Conservation (phyloP, 768 basidiomycete genomes). For the Exsudoporus frostii region DNA sequence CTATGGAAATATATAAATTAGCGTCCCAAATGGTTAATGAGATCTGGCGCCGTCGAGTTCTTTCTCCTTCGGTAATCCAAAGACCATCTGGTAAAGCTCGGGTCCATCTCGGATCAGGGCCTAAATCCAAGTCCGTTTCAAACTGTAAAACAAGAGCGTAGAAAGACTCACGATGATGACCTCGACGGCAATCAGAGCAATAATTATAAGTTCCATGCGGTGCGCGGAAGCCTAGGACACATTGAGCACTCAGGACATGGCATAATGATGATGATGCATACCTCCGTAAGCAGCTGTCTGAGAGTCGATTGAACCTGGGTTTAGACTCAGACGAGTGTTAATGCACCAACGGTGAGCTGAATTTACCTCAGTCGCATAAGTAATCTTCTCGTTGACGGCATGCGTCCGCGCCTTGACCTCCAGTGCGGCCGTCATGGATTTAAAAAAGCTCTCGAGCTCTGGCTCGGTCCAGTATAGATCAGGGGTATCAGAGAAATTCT, state of each 20-base stretch:
- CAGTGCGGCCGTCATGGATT: constrained; percentile 77
- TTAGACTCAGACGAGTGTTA: not conserved
- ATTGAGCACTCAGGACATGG: not conserved
- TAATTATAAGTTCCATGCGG: constrained; percentile 95
- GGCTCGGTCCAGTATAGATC: constrained; percentile 97
- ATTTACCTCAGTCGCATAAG: constrained; percentile 74
- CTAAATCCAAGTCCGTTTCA: constrained; percentile 33
- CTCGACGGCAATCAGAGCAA: constrained; percentile 90
- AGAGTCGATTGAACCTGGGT: constrained; percentile 79
- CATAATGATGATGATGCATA: constrained; percentile 3
- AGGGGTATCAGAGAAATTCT: constrained; percentile 85
- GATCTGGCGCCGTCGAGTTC: not conserved
- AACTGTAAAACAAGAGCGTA: not conserved
- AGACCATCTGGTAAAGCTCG: constrained; percentile 61
- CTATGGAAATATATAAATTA: not conserved
- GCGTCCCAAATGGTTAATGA: constrained; percentile 1
- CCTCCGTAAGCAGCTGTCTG: constrained; percentile 86
- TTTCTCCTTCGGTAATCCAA: constrained; percentile 19
- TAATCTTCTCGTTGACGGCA: constrained; percentile 88
- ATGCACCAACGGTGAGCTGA: not conserved
- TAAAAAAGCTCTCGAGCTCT: constrained; percentile 85
- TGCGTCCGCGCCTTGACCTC: constrained; percentile 82
- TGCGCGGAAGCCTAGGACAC: constrained; percentile 74
- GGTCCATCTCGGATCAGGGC: constrained; percentile 77
- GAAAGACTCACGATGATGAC: constrained; percentile 73